A percentile compares a stretch with the other conserved stretches of the same genome.
These are phyloP conservation scores for Aspergillus fijiensis DNA, from an alignment of 2,329 filamentous ascomycete genomes.

Conservation along the genomic window DNA sequence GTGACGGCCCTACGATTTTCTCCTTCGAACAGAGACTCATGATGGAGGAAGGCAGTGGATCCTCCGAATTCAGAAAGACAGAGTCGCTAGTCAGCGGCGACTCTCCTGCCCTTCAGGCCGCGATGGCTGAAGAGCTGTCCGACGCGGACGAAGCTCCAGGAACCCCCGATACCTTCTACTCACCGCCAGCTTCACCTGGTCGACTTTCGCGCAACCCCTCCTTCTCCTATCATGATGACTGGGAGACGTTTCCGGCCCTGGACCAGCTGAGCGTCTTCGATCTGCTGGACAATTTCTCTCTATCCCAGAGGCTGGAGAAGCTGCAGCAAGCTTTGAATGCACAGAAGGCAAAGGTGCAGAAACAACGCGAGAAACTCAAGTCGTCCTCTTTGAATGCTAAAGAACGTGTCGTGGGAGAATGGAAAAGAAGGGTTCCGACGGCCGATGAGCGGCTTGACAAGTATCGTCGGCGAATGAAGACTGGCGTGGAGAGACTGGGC, in stretches of 20 bases:
- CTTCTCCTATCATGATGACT: slow-evolving; percentile 86
- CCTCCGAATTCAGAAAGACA: slow-evolving; percentile 24
- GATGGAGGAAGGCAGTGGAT: slow-evolving; percentile 32
- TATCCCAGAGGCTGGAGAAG: slow-evolving; percentile 87
- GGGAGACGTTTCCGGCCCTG: slow-evolving; percentile 80
- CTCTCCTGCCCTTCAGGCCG: slow-evolving; percentile 25
- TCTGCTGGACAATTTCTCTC: slow-evolving; percentile 85
- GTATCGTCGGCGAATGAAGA: slow-evolving; percentile 83
- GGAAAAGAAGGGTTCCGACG: slow-evolving; percentile 79
- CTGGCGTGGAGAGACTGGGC: slow-evolving; percentile 82
- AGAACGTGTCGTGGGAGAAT: slow-evolving; percentile 88
- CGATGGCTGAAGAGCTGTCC: slow-evolving; percentile 28
- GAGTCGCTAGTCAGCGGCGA: slow-evolving; percentile 21
- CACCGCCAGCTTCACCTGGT: slow-evolving; percentile 30
- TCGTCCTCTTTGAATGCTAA: slow-evolving; percentile 74
- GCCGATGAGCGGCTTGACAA: slow-evolving; percentile 91
- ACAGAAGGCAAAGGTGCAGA: slow-evolving; percentile 81
- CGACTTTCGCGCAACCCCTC: slow-evolving; percentile 72
- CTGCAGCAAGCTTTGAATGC: slow-evolving; percentile 78
- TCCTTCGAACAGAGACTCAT: slow-evolving; percentile 39
- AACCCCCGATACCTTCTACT: slow-evolving; percentile 30
- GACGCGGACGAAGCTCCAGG: slow-evolving; percentile 29
- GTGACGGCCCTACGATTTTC: slow-evolving; percentile 38
- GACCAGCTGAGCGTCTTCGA: slow-evolving; percentile 91
- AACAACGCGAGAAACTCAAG: slow-evolving; percentile 77